Evolutionary conservation across 768 basidiomycete species (phyloP), one percentile per base, ranked within the genome.

Genomic region (Chlorophyllum brunneum): DNA sequence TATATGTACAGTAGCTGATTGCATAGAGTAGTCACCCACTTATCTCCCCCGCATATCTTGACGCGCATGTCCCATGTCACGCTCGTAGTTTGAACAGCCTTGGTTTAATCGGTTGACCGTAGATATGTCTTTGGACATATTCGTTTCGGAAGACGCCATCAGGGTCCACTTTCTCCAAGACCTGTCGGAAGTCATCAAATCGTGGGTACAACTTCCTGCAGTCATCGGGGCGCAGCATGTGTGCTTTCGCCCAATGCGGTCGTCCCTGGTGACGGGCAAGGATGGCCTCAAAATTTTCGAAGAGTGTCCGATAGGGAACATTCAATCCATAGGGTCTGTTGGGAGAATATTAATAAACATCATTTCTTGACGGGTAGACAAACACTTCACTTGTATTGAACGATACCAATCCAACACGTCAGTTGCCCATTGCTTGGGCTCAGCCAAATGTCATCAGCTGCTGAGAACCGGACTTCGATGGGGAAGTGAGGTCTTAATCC

Each of bases 211-310:
- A 68, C 48, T 60, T 63, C 46, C 80, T 79, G 48, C 97, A 77
- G 27, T 73, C 67, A 39, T 76, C 74, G 2, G 88, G 88, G 38
- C 76, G 73, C 31, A 95, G 76, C 20, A 71, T 70, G 65, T 98
- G 95, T 18, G 90, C 79, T 68, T 98, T 98, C 0, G 94, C 95
- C 95, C 95, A 98, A 71, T 98, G 95, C 7, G 95, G 94, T 41
- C 90, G 78, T 5, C 93, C 95, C 37, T 78, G 76, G 68, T 93
- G 78, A 24, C 72, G 75, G 18, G 72, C 65, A 54, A 95, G 64
- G 59, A 94, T 86, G 11, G 65, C 59, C 64, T 95, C 91, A 63
- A 91, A 97, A 22, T 75, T 76, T 40, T 75, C 69, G 67, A 98
- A 95, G 45, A 92, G 73, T 51, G 75, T 70, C 52, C 82, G 83